Base-by-base conservation (phyloP, 352 stramenopile genomes). In the Vaucheria bursata region DNA sequence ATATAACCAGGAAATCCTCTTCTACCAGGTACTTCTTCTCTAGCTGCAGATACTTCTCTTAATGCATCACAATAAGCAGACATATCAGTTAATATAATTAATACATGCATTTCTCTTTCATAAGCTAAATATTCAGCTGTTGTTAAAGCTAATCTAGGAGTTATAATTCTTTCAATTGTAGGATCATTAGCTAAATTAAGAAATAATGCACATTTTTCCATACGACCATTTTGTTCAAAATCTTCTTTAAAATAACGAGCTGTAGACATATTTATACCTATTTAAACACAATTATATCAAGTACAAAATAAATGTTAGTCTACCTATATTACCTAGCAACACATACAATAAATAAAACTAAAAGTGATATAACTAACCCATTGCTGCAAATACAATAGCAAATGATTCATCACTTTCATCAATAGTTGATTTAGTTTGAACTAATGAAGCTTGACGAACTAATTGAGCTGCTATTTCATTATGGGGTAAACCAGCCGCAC, bases 101-200 rank as follows among this genome's bases (percentile, higher is more conserved):
- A 88, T 82, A 99, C 96, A 87, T 99, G 96, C 80, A 99, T 89
- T 82, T 98, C 96, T 53, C 95, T 91, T 87, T 99, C 96, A 86
- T 99, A 99, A 6, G 96, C 53, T 75, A 99, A 89, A 85, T 99
- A 99, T 86, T 99, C 96, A 64, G 96, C 96, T 25, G 94, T 98
- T 52, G 96, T 99, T 53, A 99, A 88, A 29, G 96, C 95, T 64
- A 99, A 87, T 89, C 94, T 92, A 71, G 96, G 96, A 38, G 96
- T 99, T 86, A 99, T 98, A 85, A 99, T 99, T 89, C 96, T 94
- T 88, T 99, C 96, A 85, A 99, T 99, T 33, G 96, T 99, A 73
- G 96, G 96, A 87, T 99, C 96, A 85, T 99, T 98, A 65, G 96
- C 96, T 77, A 98, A 90, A 87, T 99, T 99, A 82, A 98, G 91